Conservation (phyloP, 345 rosid genomes). For the Reutealis trisperma region DNA sequence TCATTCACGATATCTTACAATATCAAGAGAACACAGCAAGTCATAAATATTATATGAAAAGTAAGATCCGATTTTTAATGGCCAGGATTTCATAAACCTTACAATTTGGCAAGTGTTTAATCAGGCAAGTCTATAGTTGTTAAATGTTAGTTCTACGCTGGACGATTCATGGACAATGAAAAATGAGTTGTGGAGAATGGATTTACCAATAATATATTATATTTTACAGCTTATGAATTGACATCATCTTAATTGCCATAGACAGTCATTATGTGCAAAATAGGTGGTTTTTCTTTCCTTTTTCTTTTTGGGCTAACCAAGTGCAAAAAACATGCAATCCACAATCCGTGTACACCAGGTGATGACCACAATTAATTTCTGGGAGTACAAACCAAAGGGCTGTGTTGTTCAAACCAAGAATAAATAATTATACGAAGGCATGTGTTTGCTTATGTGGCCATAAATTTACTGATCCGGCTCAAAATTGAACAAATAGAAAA, state of each 20-base stretch:
- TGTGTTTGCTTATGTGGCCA: background rate
- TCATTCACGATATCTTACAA: background rate
- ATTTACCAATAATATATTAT: background rate
- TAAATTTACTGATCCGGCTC: background rate
- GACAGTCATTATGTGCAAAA: background rate
- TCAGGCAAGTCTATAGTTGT: too few species aligned
- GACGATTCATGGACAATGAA: background rate
- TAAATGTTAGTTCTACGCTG: background rate
- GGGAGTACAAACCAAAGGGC: background rate
- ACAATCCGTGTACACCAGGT: background rate
- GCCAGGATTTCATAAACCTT: conserved; percentile 8
- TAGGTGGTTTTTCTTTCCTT: background rate
- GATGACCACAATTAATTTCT: background rate
- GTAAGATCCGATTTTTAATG: conserved; percentile 8
- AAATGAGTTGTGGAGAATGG: background rate
- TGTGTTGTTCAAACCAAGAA: background rate
- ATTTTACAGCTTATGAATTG: conserved; percentile 3
- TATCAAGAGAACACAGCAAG: background rate
- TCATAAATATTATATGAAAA: background rate
- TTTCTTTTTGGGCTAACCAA: background rate
- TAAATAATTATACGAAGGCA: background rate
- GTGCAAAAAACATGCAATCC: background rate
- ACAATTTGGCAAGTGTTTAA: conserved; percentile 13
- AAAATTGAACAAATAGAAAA: background rate
- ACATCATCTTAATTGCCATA: background rate